Evolutionary conservation across 2,329 filamentous ascomycete species (phyloP).

Genomic region (Penicillium sp.): DNA sequence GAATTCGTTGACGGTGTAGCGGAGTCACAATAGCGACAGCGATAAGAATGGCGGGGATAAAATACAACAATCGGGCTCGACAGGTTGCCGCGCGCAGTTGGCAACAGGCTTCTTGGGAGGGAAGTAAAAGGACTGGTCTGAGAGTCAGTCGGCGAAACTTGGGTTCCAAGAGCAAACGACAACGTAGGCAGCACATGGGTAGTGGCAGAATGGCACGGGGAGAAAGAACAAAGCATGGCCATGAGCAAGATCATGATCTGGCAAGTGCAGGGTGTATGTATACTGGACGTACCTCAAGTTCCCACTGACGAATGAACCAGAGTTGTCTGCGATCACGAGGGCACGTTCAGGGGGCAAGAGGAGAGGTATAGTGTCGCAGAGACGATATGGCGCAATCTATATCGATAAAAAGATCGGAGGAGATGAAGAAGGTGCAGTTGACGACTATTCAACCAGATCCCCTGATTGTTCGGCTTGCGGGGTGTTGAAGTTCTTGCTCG

Average conservation of each 20-base stretch:
- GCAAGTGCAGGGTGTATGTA: not conserved
- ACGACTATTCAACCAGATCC: not conserved
- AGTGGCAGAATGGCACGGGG: not conserved
- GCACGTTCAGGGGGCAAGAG: not conserved
- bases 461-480: slow-evolving; percentile 1
- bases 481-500: slow-evolving; percentile 9
- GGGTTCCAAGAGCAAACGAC: not conserved
- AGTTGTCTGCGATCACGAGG: not conserved
- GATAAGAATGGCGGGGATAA: not conserved
- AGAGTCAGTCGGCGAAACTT: not conserved
- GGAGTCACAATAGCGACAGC: not conserved
- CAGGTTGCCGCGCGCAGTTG: not conserved
- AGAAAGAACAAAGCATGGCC: not conserved
- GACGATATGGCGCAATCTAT: not conserved
- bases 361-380: not conserved
- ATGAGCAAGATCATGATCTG: not conserved
- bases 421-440: not conserved
- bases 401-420: not conserved
- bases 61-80: not conserved
- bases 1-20: not conserved
- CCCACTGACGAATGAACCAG: not conserved
- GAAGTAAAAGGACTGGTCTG: not conserved
- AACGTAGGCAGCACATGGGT: not conserved
- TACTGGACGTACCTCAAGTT: slow-evolving; percentile 1
- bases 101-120: not conserved